Evolutionary conservation across 1,284 basidiomycete species (phyloP).

Genomic region (Cutaneotrichosporon sp.): DNA sequence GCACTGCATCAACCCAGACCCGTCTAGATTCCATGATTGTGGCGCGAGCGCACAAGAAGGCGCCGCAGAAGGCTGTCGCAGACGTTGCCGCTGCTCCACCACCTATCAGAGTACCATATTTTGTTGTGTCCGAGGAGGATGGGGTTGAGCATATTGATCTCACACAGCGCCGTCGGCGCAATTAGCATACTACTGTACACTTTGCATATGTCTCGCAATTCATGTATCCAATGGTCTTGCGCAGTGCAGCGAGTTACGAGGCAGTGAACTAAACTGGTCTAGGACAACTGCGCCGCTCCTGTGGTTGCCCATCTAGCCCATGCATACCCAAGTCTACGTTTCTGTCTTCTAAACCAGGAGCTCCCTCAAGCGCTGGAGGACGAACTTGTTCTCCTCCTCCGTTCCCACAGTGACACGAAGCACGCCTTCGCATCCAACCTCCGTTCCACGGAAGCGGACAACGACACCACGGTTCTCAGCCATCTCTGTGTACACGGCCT

Average conservation of each 20-base stretch:
- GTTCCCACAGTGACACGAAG: slow-evolving; percentile 88
- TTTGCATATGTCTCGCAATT: not conserved
- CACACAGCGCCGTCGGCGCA: not conserved
- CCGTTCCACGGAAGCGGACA: slow-evolving; percentile 80
- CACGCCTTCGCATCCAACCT: slow-evolving; percentile 81
- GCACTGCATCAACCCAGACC: not conserved
- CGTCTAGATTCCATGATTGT: slow-evolving; percentile 7
- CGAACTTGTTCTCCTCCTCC: slow-evolving; percentile 65
- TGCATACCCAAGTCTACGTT: not conserved
- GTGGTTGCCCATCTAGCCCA: not conserved
- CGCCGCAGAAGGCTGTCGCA: not conserved
- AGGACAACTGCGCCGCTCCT: too few species aligned
- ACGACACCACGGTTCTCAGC: slow-evolving; percentile 85
- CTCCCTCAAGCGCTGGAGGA: slow-evolving; percentile 47
- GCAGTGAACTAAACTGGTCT: too few species aligned
- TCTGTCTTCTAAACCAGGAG: slow-evolving; percentile 22
- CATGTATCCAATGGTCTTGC: too few species aligned
- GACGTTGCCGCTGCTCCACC: not conserved
- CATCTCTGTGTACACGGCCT: slow-evolving; percentile 70
- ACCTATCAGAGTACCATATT: not conserved
- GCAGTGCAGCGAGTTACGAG: too few species aligned
- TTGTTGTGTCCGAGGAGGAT: not conserved
- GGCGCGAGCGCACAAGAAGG: not conserved
- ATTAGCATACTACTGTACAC: not conserved
- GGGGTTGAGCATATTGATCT: slow-evolving; percentile 11